Base-by-base conservation (phyloP, 2,329 filamentous ascomycete genomes). In the Diaporthe sp. region DNA sequence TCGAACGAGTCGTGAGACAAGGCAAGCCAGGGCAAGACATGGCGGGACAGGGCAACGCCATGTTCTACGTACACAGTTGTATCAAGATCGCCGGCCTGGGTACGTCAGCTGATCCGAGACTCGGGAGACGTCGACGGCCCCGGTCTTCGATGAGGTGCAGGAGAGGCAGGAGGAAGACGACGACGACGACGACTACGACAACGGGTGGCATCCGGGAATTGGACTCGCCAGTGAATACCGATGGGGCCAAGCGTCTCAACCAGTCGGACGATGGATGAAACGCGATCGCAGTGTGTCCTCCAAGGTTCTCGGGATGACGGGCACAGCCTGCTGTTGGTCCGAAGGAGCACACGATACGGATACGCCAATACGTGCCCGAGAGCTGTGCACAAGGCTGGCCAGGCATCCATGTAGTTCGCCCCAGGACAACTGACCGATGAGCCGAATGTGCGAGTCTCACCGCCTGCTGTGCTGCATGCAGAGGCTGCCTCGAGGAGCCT, bases 1-100 rank as follows among this genome's bases (percentile, higher is more conserved):
- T 68, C 65, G 46, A 68, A 68, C 65, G 65, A 68, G 65, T 28
- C 49, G 46, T 53, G 65, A 68, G 65, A 68, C 65, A 53, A n/a
- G 46, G 46, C 65, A 68, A 61, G 31, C 49, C 65, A 55, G 46
- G 65, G 46, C 65, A 53, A 53, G 65, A 53, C 65, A 28, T 8
- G 31, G 31, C 62, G 46, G 61, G 42, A 42, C 28, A 49, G 42
- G 62, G 62, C 62, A 68, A 67, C 62, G 62, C 44, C 62, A 68
- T 68, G 7, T 17, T 22, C 59, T 44, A 53, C 62, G 31, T 53
- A 51, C 62, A 51, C 62, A n/a, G 31, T 25, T 51, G 46, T 53
- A 68, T 53, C 62, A 68, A 39, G 62, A 68, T 53, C 46, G 62
- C 31, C 62, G 62, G 22, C 46, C 31, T 39, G 62, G 42, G 62